A percentile compares a stretch with the other conserved stretches of the same genome.
Evolutionary conservation across 2,329 filamentous ascomycete genomes (phyloP).

Genomic region (Hypoxylon sp.): DNA sequence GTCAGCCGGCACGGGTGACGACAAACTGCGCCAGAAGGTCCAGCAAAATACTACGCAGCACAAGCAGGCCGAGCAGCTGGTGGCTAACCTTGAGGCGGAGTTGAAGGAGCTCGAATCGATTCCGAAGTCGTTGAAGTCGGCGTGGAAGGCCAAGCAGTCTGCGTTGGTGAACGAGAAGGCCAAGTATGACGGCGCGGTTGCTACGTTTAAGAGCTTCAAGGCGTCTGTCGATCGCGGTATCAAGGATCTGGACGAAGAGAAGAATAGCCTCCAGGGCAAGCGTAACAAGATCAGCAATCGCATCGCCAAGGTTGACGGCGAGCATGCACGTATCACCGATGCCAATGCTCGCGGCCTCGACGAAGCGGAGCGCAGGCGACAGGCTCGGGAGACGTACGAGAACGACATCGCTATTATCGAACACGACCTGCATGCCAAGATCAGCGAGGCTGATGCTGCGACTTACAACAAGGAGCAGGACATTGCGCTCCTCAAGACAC

Average conservation of each 20-base stretch:
- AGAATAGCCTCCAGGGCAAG: slow-evolving; percentile 69
- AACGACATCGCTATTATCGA: slow-evolving; percentile 57
- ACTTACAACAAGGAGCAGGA: slow-evolving; percentile 53
- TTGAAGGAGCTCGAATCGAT: slow-evolving; percentile 71
- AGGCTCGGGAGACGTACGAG: slow-evolving; percentile 58
- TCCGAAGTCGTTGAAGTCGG: slow-evolving; percentile 67
- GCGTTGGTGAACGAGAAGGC: slow-evolving; percentile 63
- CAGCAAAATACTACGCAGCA: slow-evolving; percentile 78
- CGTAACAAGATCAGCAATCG: slow-evolving; percentile 76
- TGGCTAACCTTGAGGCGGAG: slow-evolving; percentile 61
- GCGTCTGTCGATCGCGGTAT: slow-evolving; percentile 68
- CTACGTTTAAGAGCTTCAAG: slow-evolving; percentile 66
- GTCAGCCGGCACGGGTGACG: slow-evolving; percentile 75
- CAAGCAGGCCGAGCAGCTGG: slow-evolving; percentile 68
- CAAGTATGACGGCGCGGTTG: slow-evolving; percentile 65
- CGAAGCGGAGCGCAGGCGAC: slow-evolving; percentile 66
- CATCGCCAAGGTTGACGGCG: slow-evolving; percentile 75
- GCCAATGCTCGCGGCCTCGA: slow-evolving; percentile 72
- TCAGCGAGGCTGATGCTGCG: slow-evolving; percentile 48
- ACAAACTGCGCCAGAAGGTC: slow-evolving; percentile 77
- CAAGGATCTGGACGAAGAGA: slow-evolving; percentile 69
- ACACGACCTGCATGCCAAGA: slow-evolving; percentile 52
- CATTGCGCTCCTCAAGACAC: slow-evolving; percentile 49
- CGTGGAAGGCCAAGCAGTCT: slow-evolving; percentile 63
- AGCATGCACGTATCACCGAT: slow-evolving; percentile 73